These are phyloP conservation scores for Beauveria sp. DNA, from an alignment of 2,329 filamentous ascomycete species.

Conservation along the genomic window DNA sequence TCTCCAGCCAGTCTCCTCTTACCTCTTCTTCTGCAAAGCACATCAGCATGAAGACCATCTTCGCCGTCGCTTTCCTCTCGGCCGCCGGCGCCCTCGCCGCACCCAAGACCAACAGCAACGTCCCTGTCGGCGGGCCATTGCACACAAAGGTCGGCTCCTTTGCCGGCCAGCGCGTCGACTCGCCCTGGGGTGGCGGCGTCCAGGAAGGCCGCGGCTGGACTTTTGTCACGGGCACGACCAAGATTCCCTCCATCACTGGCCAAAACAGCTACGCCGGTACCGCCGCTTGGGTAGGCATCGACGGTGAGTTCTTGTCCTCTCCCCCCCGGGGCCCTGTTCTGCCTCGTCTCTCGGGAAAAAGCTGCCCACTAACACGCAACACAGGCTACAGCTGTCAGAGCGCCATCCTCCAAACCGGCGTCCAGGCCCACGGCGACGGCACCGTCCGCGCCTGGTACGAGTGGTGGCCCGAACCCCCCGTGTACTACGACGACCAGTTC, in stretches of 20 bases:
- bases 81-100: neutral
- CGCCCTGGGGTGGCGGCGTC: slow-evolving; percentile 1
- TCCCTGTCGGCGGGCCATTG: neutral
- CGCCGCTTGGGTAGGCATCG: slow-evolving; percentile 36
- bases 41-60: slow-evolving; percentile 2
- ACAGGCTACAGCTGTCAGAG: slow-evolving; percentile 25
- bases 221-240: slow-evolving; percentile 4
- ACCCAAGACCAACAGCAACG: neutral
- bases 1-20: no score
- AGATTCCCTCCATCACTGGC: slow-evolving; percentile 1
- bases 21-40: neutral
- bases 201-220: slow-evolving; percentile 2
- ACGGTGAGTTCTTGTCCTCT: slow-evolving; percentile 20
- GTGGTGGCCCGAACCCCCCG: slow-evolving; percentile 31
- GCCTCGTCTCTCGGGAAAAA: no score
- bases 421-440: slow-evolving; percentile 28
- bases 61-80: neutral
- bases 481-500: slow-evolving; percentile 24
- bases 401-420: slow-evolving; percentile 32
- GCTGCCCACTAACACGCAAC: no score
- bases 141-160: neutral
- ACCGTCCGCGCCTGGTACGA: slow-evolving; percentile 33
- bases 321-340: neutral
- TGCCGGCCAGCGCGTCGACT: neutral
- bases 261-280: neutral